A percentile compares a stretch with the other conserved stretches of the same genome.
Conservation (phyloP, 495 filamentous ascomycete species). For the Podospora pseudocomata region DNA sequence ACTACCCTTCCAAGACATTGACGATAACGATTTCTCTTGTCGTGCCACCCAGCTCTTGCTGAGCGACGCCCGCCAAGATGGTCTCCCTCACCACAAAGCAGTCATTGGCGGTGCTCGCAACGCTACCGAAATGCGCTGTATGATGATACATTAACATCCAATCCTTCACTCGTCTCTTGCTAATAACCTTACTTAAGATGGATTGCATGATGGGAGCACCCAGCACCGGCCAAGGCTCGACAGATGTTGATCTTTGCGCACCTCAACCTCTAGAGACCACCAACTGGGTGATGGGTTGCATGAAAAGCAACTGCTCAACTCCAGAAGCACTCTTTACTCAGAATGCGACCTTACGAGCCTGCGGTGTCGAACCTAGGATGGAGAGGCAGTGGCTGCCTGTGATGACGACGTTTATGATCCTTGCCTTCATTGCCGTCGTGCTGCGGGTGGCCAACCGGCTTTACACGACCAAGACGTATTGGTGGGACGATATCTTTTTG, state of each 20-base stretch:
- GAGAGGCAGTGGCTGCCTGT: conserved; percentile 11
- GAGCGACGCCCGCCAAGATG: not conserved
- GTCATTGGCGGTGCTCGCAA: not conserved
- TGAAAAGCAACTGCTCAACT: not conserved
- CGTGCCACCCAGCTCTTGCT: no score
- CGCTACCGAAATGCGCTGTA: conserved; percentile 8
- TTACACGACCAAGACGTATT: conserved; percentile 6
- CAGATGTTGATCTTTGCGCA: conserved; percentile 4
- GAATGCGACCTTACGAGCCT: conserved; percentile 17
- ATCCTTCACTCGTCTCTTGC: not conserved
- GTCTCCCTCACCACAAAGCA: not conserved
- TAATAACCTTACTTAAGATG: not conserved
- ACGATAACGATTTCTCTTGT: not conserved
- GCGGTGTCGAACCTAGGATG: conserved; percentile 10
- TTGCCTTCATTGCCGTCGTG: conserved; percentile 11
- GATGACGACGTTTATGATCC: conserved; percentile 12
- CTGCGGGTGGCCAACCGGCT: conserved; percentile 14
- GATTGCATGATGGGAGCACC: not conserved
- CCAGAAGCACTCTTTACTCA: conserved; percentile 6
- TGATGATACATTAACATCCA: not conserved
- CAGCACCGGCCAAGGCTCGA: not conserved
- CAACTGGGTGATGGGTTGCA: not conserved
- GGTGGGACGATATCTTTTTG: conserved; percentile 22
- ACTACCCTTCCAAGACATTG: no score
- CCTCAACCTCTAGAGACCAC: not conserved